A percentile compares a stretch with the other conserved stretches of the same genome.
Conservation (phyloP, 2,329 filamentous ascomycete genomes). For the Talaromyces sp. region DNA sequence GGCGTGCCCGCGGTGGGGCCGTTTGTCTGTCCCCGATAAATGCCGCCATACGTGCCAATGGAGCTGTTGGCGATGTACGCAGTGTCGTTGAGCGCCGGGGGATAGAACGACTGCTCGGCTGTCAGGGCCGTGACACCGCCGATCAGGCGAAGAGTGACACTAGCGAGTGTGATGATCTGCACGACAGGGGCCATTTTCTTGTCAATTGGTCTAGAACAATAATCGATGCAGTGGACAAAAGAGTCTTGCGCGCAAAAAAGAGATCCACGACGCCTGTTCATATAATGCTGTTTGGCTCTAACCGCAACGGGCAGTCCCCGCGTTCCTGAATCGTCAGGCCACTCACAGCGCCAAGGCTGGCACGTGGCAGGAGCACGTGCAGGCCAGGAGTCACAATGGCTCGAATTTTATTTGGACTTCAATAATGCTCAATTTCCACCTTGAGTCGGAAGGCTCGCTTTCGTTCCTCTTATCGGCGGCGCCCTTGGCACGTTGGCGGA, state of each 20-base stretch:
- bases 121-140: constrained; percentile 9
- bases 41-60: constrained; percentile 32
- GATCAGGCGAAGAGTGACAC: not conserved
- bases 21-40: constrained; percentile 25
- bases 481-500: not conserved
- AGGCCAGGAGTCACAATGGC: not conserved
- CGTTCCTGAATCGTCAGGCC: not conserved
- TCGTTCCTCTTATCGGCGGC: not conserved
- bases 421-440: not conserved
- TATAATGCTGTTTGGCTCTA: not conserved
- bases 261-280: not conserved
- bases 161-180: not conserved
- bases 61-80: constrained; percentile 31
- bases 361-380: not conserved
- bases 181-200: not conserved
- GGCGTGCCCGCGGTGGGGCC: constrained; percentile 13
- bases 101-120: constrained; percentile 26
- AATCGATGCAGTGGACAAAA: no score
- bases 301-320: not conserved
- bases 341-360: not conserved
- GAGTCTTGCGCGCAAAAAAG: not conserved
- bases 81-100: constrained; percentile 30
- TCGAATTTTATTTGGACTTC: not conserved
- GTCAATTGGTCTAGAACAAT: not conserved
- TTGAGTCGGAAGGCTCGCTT: not conserved